A percentile compares a stretch with the other conserved stretches of the same genome.
Conservation (phyloP, 164 flowering plant species). For the Tinospora cordifolia region DNA sequence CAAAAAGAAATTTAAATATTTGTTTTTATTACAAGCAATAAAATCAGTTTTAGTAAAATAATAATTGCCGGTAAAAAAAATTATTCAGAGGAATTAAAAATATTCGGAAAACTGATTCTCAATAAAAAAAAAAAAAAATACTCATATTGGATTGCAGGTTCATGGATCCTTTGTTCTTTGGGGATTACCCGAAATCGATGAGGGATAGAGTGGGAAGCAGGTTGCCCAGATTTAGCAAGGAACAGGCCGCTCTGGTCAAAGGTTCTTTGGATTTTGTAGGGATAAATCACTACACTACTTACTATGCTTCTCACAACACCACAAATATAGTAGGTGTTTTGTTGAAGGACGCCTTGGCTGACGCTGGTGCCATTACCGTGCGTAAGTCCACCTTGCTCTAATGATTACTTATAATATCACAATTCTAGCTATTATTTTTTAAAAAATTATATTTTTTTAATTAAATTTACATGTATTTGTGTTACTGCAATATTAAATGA, state of each 20-base stretch:
- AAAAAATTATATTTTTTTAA: neutral
- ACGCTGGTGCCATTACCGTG: conserved; percentile 61
- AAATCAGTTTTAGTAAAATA: too few species aligned
- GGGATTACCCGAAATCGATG: conserved; percentile 88
- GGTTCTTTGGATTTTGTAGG: conserved; percentile 90
- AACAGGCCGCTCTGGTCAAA: conserved; percentile 48
- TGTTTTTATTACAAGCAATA: too few species aligned
- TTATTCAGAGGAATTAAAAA: too few species aligned
- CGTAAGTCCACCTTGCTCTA: too few species aligned
- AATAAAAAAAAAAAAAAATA: too few species aligned
- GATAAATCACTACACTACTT: conserved; percentile 91
- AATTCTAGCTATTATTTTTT: too few species aligned
- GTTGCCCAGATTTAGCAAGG: conserved; percentile 55
- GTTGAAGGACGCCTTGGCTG: conserved; percentile 59
- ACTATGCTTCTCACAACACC: conserved; percentile 42
- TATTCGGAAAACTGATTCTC: too few species aligned
- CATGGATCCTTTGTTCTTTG: conserved; percentile 68
- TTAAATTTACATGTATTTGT: neutral
- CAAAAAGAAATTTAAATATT: too few species aligned
- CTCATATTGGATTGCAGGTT: conserved; percentile 73
- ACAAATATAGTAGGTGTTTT: conserved; percentile 34
- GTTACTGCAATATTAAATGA: too few species aligned
- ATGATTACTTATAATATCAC: too few species aligned
- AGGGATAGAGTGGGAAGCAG: conserved; percentile 58
- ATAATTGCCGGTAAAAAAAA: too few species aligned